Evolutionary conservation across 331 rosid genomes (phyloP), one percentile per base, ranked within the genome.

Genomic region (Malus hybrid): DNA sequence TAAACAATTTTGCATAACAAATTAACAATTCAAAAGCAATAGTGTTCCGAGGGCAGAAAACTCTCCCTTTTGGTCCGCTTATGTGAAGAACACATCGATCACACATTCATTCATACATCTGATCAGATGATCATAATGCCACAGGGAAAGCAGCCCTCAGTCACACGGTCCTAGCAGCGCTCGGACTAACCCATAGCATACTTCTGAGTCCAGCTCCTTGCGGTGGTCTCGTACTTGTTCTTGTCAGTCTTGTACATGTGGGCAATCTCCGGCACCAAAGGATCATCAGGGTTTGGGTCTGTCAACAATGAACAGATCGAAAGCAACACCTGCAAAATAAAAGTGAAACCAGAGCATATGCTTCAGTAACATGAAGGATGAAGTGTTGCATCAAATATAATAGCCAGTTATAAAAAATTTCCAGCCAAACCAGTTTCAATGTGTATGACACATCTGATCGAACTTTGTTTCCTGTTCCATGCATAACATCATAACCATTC

Each of bases 191-290:
- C 94, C 96, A 87, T 87, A 52, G 89, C 92, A 77, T 90, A 88
- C 87, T 90, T 90, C 85, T 90, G 90, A 71, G 96, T 87, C 96
- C 90, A 86, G 92, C 96, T 88, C 85, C 92, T 87, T 4, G 96
- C 92, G 3, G 92, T 90, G 63, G 92, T 82, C 80, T 90, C 96
- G 50, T 90, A 88, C 86, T 89, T 89, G 88, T 70, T 79, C 82
- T 75, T 78, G 84, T 87, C 95, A 6, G 92, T 86, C 86, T 89
- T 89, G 82, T 87, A 87, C 96, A 90, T 88, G 75, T 90, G 90
- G 24, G 92, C 89, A 55, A 86, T 90, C 84, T 88, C 92, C 9
- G 92, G 92, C 80, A 87, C 95, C 86, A 87, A 72, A 15, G 90
- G 95, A 15, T 87, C 95, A 39, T 87, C 96, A 3, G 90, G 89